Percentiles rank a stretch among this genome's conserved stretches.
Evolutionary conservation across 306 rosid species (phyloP).

Genomic region (Ormosia semicastrata): DNA sequence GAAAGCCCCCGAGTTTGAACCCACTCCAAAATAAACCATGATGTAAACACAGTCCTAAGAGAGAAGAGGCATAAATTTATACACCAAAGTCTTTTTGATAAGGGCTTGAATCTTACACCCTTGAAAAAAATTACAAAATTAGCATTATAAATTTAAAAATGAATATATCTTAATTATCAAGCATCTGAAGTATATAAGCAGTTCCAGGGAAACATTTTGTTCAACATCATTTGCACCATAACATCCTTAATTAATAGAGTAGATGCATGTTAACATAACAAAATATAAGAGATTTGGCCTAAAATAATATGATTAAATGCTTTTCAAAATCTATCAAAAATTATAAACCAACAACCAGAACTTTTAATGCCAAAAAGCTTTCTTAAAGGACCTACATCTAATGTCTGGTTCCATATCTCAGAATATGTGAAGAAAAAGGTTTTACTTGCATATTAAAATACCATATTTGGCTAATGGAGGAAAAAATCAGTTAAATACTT

Average conservation of each 20-base stretch:
- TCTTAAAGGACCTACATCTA: neutral
- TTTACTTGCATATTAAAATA: neutral
- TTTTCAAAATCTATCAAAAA: neutral
- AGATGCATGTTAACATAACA: neutral
- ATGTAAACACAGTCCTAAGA: too few relatives aligned
- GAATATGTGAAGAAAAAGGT: neutral
- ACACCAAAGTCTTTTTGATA: too few relatives aligned
- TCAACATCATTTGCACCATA: neutral
- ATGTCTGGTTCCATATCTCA: neutral
- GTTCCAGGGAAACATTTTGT: neutral
- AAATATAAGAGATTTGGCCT: neutral
- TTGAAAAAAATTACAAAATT: too few relatives aligned
- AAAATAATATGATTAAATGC: neutral
- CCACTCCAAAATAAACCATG: too few relatives aligned
- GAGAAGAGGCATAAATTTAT: too few relatives aligned
- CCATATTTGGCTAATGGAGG: neutral
- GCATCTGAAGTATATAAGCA: constrained; percentile 9
- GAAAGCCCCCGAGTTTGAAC: too few relatives aligned
- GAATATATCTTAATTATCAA: neutral
- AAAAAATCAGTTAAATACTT: neutral
- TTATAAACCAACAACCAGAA: neutral
- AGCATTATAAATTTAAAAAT: constrained; percentile 10
- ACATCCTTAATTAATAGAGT: constrained; percentile 5
- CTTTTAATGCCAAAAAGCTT: neutral
- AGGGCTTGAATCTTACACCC: too few relatives aligned